Percentiles rank a stretch among this genome's conserved stretches.
Conservation (phyloP, 2,329 filamentous ascomycete genomes). For the Penicillium thymicola region DNA sequence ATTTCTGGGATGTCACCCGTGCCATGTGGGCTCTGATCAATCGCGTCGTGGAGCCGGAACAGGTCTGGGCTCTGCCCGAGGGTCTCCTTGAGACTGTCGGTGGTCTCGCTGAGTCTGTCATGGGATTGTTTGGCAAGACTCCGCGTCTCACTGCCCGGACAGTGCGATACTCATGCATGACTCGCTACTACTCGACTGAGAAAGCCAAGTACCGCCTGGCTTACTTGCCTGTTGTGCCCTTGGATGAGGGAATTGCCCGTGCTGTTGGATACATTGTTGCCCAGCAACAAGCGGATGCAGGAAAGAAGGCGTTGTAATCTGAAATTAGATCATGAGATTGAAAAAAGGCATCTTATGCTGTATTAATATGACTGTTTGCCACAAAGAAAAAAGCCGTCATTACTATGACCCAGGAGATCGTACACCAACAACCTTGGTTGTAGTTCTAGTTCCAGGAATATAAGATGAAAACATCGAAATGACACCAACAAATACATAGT, state of each 20-base stretch:
- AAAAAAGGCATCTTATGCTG: slow-evolving; percentile 17
- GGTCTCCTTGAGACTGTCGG: slow-evolving; percentile 41
- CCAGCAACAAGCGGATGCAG: slow-evolving; percentile 29
- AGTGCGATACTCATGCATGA: slow-evolving; percentile 49
- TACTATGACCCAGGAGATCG: too few relatives aligned
- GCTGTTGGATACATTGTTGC: slow-evolving; percentile 44
- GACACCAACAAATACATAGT: too few relatives aligned
- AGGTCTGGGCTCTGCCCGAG: slow-evolving; percentile 44
- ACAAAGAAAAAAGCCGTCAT: neutral
- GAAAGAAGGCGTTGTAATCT: slow-evolving; percentile 42
- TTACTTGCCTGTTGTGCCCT: slow-evolving; percentile 44
- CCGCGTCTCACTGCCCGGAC: slow-evolving; percentile 45
- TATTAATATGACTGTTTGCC: slow-evolving; percentile 17
- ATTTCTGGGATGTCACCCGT: slow-evolving; percentile 86
- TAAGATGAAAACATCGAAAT: too few relatives aligned
- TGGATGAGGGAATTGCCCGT: slow-evolving; percentile 48
- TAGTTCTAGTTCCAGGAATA: too few relatives aligned
- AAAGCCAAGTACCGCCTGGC: slow-evolving; percentile 47
- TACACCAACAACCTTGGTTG: too few relatives aligned
- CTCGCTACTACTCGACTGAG: slow-evolving; percentile 47
- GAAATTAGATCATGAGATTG: slow-evolving; percentile 3
- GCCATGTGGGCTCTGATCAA: slow-evolving; percentile 65
- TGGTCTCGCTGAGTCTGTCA: slow-evolving; percentile 41
- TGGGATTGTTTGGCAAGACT: slow-evolving; percentile 44
- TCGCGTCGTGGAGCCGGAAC: slow-evolving; percentile 42